Evolutionary conservation across 2,329 filamentous ascomycete genomes (phyloP).

Genomic region (Aspergillus versicolor): DNA sequence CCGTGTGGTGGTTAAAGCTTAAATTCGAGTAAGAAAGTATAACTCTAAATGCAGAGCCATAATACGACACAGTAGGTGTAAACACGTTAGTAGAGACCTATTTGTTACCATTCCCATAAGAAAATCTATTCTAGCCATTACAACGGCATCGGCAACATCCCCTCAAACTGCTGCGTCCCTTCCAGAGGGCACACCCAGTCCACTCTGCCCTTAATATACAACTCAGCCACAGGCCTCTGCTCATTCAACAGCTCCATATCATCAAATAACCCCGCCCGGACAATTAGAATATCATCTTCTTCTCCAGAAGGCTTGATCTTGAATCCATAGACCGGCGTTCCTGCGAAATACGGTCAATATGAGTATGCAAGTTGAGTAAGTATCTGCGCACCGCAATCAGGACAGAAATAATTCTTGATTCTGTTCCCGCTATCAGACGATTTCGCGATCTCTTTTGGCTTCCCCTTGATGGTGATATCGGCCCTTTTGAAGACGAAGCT

Average conservation of each 20-base stretch:
- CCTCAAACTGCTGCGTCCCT: constrained; percentile 25
- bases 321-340: constrained; percentile 29
- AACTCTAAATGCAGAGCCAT: too few relatives aligned
- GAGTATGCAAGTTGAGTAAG: neutral
- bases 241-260: constrained; percentile 27
- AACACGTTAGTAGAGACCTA: too few relatives aligned
- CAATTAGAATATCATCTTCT: constrained; percentile 22
- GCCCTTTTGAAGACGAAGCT: constrained; percentile 30
- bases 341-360: constrained; percentile 13
- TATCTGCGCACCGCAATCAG: constrained; percentile 32
- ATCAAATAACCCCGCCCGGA: constrained; percentile 40
- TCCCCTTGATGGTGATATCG: constrained; percentile 32
- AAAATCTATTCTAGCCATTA: too few relatives aligned
- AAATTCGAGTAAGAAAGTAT: too few relatives aligned
- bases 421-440: constrained; percentile 36
- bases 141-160: constrained; percentile 19
- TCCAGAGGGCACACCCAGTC: constrained; percentile 25
- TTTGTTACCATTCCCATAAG: too few relatives aligned
- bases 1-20: too few relatives aligned
- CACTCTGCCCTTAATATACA: constrained; percentile 29
- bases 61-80: too few relatives aligned
- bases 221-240: constrained; percentile 29
- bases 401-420: constrained; percentile 38
- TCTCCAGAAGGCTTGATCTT: constrained; percentile 23
- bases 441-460: constrained; percentile 35